A percentile compares a stretch with the other conserved stretches of the same genome.
Evolutionary conservation across 2,329 filamentous ascomycete genomes (phyloP).

Genomic region (Colletotrichum sp.): DNA sequence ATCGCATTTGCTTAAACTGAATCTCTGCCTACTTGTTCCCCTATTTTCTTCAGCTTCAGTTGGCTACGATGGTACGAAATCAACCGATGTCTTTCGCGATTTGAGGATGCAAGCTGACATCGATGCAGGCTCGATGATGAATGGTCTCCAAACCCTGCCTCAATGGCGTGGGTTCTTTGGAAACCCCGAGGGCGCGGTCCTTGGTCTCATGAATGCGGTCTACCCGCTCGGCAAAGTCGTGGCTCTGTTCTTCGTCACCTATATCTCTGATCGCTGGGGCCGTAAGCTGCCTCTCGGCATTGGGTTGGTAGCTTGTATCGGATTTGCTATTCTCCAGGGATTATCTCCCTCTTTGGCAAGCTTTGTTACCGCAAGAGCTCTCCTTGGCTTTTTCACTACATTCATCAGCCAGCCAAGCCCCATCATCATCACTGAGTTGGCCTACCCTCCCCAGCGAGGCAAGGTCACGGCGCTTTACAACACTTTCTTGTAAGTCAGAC

Average conservation of each 20-base stretch:
- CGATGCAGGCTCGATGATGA: constrained; percentile 39
- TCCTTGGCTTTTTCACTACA: constrained; percentile 36
- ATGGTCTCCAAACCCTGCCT: constrained; percentile 41
- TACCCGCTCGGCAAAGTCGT: constrained; percentile 15
- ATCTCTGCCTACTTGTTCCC: constrained; percentile 47
- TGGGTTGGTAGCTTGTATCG: constrained; percentile 34
- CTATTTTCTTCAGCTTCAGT: constrained; percentile 45
- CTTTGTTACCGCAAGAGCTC: constrained; percentile 36
- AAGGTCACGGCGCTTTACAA: constrained; percentile 49
- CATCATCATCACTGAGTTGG: constrained; percentile 37
- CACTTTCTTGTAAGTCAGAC: constrained; percentile 27
- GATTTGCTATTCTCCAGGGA: constrained; percentile 33
- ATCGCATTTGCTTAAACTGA: constrained; percentile 46
- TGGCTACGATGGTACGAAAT: constrained; percentile 40
- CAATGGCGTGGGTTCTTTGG: constrained; percentile 42
- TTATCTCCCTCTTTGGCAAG: constrained; percentile 23
- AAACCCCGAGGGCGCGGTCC: neutral
- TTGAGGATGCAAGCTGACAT: neutral
- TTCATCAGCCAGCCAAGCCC: constrained; percentile 34
- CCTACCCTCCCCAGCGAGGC: constrained; percentile 37
- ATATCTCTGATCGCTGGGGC: constrained; percentile 38
- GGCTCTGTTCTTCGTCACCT: constrained; percentile 7
- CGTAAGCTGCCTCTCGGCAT: constrained; percentile 35
- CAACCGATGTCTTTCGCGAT: neutral
- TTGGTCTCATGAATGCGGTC: constrained; percentile 11